Percentiles rank a stretch among this genome's conserved stretches.
Conservation (phyloP, 2,329 filamentous ascomycete genomes). For the Colletotrichum brevisporum region DNA sequence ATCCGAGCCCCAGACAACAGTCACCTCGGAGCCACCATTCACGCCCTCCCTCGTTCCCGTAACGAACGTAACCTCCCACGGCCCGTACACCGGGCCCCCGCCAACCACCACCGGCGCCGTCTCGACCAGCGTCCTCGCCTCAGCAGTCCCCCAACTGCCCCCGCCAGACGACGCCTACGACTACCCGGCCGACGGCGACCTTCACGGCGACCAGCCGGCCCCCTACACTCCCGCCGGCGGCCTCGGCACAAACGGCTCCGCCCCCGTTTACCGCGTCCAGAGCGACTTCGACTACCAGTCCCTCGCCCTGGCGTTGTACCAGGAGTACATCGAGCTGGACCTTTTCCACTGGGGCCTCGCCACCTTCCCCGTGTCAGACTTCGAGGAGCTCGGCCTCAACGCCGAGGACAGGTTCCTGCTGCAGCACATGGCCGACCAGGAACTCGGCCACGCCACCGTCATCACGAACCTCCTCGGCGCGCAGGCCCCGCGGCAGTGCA, state of each 20-base stretch:
- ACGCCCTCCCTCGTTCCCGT: conserved; percentile 51
- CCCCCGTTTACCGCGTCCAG: conserved; percentile 81
- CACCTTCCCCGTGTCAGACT: conserved; percentile 78
- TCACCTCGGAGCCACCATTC: conserved; percentile 47
- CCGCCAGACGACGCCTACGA: conserved; percentile 73
- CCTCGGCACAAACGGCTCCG: conserved; percentile 81
- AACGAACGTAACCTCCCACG: conserved; percentile 76
- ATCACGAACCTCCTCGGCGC: conserved; percentile 83
- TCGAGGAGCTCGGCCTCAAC: conserved; percentile 76
- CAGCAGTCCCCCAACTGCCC: conserved; percentile 70
- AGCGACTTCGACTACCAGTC: conserved; percentile 90
- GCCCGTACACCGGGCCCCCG: conserved; percentile 75
- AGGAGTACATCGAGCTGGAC: conserved; percentile 89
- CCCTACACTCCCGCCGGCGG: conserved; percentile 82
- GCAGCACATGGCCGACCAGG: conserved; percentile 83
- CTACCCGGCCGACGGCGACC: conserved; percentile 79
- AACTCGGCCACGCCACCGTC: conserved; percentile 82
- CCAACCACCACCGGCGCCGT: conserved; percentile 79
- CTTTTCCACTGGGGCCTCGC: conserved; percentile 83
- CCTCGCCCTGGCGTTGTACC: conserved; percentile 80
- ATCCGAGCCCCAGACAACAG: conserved; percentile 53
- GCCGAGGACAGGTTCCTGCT: conserved; percentile 80
- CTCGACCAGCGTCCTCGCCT: conserved; percentile 68
- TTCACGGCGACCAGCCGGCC: conserved; percentile 77
- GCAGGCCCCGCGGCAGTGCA: conserved; percentile 79